These are phyloP conservation scores for Sequoia sempervirens DNA, from an alignment of 75 land plant genomes.

Conservation along the genomic window DNA sequence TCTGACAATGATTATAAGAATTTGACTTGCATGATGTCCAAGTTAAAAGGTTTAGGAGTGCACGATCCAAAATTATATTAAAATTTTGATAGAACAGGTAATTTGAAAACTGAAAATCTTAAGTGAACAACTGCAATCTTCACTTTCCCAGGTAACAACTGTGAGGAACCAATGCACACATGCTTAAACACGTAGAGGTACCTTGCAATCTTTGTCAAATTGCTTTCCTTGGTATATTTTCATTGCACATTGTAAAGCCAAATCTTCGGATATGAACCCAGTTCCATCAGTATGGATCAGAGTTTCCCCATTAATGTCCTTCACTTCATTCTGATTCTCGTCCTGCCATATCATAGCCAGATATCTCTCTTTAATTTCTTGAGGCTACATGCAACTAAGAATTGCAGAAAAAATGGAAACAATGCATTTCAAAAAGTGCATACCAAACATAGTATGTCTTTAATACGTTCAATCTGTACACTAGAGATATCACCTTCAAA, in stretches of 20 bases:
- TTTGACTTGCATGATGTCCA: neutral
- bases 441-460: conserved; percentile 63
- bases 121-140: neutral
- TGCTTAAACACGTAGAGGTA: neutral
- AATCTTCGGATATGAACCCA: conserved; percentile 72
- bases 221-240: conserved; percentile 28
- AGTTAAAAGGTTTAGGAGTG: neutral
- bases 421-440: neutral
- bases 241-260: conserved; percentile 53
- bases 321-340: conserved; percentile 23
- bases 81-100: neutral
- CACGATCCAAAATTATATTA: neutral
- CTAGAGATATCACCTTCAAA: conserved; percentile 31
- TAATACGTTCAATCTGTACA: conserved; percentile 25
- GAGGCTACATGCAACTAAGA: neutral
- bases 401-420: neutral
- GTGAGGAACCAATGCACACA: neutral
- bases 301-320: conserved; percentile 41
- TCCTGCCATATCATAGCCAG: conserved; percentile 32
- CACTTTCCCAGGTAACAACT: neutral
- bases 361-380: neutral
- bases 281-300: conserved; percentile 90
- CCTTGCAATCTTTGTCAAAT: neutral
- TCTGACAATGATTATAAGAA: neutral
- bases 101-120: neutral